Conservation (phyloP, 768 basidiomycete species). For the Lactarius indigo region DNA sequence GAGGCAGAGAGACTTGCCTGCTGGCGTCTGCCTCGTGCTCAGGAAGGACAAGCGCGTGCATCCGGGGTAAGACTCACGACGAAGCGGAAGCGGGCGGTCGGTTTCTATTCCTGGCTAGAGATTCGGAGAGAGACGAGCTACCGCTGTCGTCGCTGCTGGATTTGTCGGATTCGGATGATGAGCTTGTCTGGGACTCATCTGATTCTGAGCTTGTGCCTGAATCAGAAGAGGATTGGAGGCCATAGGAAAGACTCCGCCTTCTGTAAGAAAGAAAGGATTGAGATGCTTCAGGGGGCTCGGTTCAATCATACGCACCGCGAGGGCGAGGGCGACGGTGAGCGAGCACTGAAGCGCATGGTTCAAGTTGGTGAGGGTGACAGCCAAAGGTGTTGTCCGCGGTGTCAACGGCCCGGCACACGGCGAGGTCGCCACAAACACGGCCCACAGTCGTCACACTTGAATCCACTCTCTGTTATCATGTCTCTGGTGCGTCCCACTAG, state of each 20-base stretch:
- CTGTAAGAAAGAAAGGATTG: slow-evolving; percentile 1
- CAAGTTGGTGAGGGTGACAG: neutral
- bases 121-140: neutral
- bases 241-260: slow-evolving; percentile 20
- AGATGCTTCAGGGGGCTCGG: neutral
- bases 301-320: slow-evolving; percentile 10
- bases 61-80: slow-evolving; percentile 9
- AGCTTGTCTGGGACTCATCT: slow-evolving; percentile 1
- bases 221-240: slow-evolving; percentile 17
- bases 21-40: slow-evolving; percentile 4
- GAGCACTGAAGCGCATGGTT: slow-evolving; percentile 22
- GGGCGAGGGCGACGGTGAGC: slow-evolving; percentile 17
- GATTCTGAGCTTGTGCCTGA: slow-evolving; percentile 12
- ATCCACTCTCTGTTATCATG: slow-evolving; percentile 8
- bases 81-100: neutral
- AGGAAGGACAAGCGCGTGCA: neutral
- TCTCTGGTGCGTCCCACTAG: slow-evolving; percentile 17
- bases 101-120: neutral
- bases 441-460: neutral
- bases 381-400: neutral
- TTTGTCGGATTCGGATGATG: slow-evolving; percentile 15
- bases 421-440: neutral
- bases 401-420: neutral
- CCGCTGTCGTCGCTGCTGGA: slow-evolving; percentile 11
- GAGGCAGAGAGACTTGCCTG: slow-evolving; percentile 1